Conservation (phyloP, 23 red algal species). For the Gracilaria domingensis region DNA sequence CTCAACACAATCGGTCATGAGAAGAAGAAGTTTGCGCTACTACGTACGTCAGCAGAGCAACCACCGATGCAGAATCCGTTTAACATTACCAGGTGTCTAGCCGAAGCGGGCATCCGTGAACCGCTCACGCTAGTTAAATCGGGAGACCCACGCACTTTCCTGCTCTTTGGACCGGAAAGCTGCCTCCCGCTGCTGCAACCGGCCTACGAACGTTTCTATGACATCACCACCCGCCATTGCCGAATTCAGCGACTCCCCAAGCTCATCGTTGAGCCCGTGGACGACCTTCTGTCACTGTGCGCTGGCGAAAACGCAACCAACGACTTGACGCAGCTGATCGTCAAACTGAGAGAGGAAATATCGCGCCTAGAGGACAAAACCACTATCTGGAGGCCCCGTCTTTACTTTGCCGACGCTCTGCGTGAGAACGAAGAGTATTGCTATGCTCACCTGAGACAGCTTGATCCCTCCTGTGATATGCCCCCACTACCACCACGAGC, state of each 20-base stretch:
- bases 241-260: not conserved
- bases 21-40: not conserved
- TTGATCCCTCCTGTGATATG: not conserved
- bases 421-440: not conserved
- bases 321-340: too few relatives aligned
- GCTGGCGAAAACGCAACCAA: too few relatives aligned
- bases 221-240: not conserved
- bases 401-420: not conserved
- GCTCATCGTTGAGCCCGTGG: not conserved
- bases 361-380: not conserved
- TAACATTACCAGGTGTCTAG: not conserved
- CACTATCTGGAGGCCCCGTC: not conserved
- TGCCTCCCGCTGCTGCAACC: not conserved
- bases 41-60: not conserved
- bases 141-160: not conserved
- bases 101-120: not conserved
- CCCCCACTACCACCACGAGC: not conserved
- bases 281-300: not conserved
- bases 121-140: not conserved
- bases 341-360: not conserved
- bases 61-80: not conserved
- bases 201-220: not conserved
- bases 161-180: not conserved
- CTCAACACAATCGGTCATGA: not conserved
- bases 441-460: not conserved